Evolutionary conservation across 305 asterid genomes (phyloP).

Genomic region (Withania somnifera): DNA sequence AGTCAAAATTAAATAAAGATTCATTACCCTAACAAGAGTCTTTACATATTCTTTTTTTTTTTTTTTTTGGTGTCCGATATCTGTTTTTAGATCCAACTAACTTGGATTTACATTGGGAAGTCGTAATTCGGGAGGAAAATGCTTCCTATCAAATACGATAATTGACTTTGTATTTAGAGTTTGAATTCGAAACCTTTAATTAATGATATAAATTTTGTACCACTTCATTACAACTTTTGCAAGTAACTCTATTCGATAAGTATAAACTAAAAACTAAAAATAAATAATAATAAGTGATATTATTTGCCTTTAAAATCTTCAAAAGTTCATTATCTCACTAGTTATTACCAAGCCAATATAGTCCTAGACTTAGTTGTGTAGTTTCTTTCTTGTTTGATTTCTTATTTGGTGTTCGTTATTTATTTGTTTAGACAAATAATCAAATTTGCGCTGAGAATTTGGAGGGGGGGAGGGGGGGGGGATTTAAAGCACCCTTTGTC

Average conservation of each 20-base stretch:
- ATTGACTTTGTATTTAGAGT: not conserved
- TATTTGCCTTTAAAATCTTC: not conserved
- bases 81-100: not conserved
- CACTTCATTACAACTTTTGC: not conserved
- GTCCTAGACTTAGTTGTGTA: not conserved
- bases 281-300: not conserved
- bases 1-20: too few species aligned
- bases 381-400: not conserved
- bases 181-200: not conserved
- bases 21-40: too few species aligned
- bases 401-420: fast-evolving
- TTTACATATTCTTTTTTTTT: too few species aligned
- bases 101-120: not conserved
- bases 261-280: not conserved
- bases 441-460: not conserved
- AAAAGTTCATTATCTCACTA: not conserved
- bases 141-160: not conserved
- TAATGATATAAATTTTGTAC: not conserved
- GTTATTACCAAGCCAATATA: not conserved
- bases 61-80: not conserved
- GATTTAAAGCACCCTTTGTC: not conserved
- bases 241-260: not conserved
- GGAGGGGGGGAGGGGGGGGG: fast-evolving
- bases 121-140: not conserved
- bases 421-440: not conserved